Percentiles rank a stretch among this genome's conserved stretches.
Conservation (phyloP, 2,329 filamentous ascomycete species). For the Sporothrix pseudoabietina region DNA sequence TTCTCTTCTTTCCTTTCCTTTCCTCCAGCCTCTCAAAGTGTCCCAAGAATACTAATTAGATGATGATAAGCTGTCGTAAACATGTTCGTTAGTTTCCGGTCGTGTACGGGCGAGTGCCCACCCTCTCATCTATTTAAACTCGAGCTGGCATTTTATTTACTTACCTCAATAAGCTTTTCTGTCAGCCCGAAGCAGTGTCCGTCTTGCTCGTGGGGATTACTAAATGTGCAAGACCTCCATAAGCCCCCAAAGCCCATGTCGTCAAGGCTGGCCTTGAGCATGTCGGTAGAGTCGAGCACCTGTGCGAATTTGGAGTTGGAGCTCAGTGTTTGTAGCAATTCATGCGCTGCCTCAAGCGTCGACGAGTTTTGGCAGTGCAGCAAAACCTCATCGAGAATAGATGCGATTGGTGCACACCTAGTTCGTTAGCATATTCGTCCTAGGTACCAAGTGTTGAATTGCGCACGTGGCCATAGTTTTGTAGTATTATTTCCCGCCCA, state of each 20-base stretch:
- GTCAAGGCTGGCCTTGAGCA: conserved; percentile 57
- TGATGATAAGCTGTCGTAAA: conserved; percentile 31
- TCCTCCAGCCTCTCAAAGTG: too few relatives aligned
- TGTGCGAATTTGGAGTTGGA: conserved; percentile 55
- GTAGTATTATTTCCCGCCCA: neutral
- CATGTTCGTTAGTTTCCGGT: neutral
- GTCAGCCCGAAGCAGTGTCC: conserved; percentile 57
- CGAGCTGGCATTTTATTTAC: neutral
- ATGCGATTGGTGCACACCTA: conserved; percentile 59
- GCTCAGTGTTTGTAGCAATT: conserved; percentile 60
- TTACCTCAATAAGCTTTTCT: conserved; percentile 63
- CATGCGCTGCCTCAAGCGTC: conserved; percentile 63
- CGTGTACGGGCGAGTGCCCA: neutral
- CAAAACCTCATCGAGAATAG: conserved; percentile 63
- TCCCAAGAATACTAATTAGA: neutral
- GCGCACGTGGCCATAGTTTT: too few relatives aligned
- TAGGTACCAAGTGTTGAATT: neutral
- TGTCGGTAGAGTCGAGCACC: conserved; percentile 51
- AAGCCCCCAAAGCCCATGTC: conserved; percentile 65
- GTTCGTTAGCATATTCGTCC: conserved; percentile 1
- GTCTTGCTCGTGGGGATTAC: conserved; percentile 52
- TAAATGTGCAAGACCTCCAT: conserved; percentile 60
- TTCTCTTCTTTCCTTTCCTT: neutral
- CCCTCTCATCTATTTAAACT: neutral
- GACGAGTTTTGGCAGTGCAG: conserved; percentile 63